A percentile compares a stretch with the other conserved stretches of the same genome.
These are phyloP conservation scores for Leccinum subgranulosum DNA, from an alignment of 768 basidiomycete genomes.

Conservation along the genomic window DNA sequence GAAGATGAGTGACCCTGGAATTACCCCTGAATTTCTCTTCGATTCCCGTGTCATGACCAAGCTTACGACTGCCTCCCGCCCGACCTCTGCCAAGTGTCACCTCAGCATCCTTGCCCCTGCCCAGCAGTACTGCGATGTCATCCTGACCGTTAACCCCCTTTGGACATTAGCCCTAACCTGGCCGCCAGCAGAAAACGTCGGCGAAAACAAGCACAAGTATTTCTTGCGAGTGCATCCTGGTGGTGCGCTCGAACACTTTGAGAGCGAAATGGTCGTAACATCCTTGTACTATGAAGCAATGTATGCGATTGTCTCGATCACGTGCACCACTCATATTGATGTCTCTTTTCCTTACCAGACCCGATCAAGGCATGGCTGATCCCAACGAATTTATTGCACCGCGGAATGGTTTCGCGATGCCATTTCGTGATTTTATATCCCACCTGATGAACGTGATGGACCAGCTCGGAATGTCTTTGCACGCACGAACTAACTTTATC, in stretches of 20 bases:
- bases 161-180: constrained; percentile 78
- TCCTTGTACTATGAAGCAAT: constrained; percentile 83
- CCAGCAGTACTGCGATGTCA: constrained; percentile 78
- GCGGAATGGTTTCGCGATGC: constrained; percentile 83
- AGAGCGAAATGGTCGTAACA: constrained; percentile 75
- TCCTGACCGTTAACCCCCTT: constrained; percentile 62
- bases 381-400: constrained; percentile 77
- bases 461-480: constrained; percentile 78
- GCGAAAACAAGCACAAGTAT: constrained; percentile 74
- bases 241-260: constrained; percentile 84
- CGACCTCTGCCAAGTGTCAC: constrained; percentile 72
- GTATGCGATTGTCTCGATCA: constrained; percentile 41
- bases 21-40: constrained; percentile 65
- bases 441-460: constrained; percentile 82
- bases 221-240: constrained; percentile 82
- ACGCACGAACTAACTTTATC: constrained; percentile 79
- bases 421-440: constrained; percentile 73
- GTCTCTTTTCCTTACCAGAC: constrained; percentile 42
- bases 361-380: constrained; percentile 73
- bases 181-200: constrained; percentile 70
- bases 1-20: constrained; percentile 60
- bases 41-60: constrained; percentile 77
- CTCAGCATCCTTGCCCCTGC: constrained; percentile 70
- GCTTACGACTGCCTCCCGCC: constrained; percentile 70
- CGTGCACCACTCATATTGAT: background rate